Base-by-base conservation (phyloP, 352 stramenopile species). In the Pythium biforme region DNA sequence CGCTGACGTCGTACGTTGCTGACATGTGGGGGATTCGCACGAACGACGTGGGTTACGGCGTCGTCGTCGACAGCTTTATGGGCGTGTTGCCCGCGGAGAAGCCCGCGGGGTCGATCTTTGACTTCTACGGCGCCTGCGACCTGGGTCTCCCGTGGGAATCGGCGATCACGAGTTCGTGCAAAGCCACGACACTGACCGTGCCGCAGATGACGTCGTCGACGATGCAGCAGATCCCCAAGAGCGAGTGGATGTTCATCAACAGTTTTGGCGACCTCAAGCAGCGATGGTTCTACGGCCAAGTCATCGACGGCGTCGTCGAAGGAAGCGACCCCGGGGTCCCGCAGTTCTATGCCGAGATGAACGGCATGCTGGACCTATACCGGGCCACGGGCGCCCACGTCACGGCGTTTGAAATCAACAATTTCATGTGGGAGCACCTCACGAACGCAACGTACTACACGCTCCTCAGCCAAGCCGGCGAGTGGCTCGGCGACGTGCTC, bases 171-270 rank as follows among this genome's bases (percentile, higher is more conserved):
- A 14, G 22, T 4, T 25, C 10, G 20, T 90, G 81, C 55, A 70
- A 85, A 15, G 51, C 63, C 37, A 68, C 73, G 45, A 66, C 70
- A 9, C 50, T 81, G 45, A 80, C 74, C 1, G 67, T 81, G 22
- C 65, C 57, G 1, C 67, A 88, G 46, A 66, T 89, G 40, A 68
- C 76, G 50, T 58, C 69, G 22, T 64, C 69, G 20, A 75, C 83
- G 68, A 69, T 87, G 45, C 55, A 76, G 51, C 39, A 70, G 55
- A 58, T 75, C 4, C 70, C 76, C 4, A 66, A 62, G n/a, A 75
- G 63, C 39, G 55, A 83, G 43, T 88, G 78, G 78, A 55, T 90
- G 4, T 88, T 87, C 60, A 62, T 87, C 14, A 73, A 86, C 72
- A 81, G 73, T 52, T 81, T 81, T 62, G 70, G 66, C 56, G 81